Conservation (phyloP, 441 rosid genomes). For the Arabidopsis lyrata region DNA sequence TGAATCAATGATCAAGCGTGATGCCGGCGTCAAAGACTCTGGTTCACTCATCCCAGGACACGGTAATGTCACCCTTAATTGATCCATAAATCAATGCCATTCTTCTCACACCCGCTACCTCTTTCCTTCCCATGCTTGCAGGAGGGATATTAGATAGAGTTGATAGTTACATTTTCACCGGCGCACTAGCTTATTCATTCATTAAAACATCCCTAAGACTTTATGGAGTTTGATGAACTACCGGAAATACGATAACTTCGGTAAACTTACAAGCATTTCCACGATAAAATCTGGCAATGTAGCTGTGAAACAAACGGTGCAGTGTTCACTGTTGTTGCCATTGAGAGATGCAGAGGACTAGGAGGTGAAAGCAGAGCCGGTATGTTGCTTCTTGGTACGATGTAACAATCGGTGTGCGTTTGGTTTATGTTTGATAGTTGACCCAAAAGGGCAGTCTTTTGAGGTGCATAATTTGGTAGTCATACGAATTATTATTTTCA, state of each 20-base stretch:
- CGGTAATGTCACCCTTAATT: slow-evolving; percentile 52
- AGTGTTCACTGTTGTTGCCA: slow-evolving; percentile 10
- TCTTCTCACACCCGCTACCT: background rate
- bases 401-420: slow-evolving; percentile 27
- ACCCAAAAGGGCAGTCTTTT: slow-evolving; percentile 3
- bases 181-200: slow-evolving; percentile 87
- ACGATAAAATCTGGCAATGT: background rate
- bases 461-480: slow-evolving; percentile 16
- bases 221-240: slow-evolving; percentile 56
- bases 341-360: slow-evolving; percentile 3
- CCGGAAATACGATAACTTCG: slow-evolving; percentile 1
- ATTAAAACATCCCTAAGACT: slow-evolving; percentile 75
- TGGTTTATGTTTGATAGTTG: slow-evolving; percentile 29
- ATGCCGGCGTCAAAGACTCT: slow-evolving; percentile 97
- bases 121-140: slow-evolving; percentile 35
- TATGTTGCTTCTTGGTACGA: slow-evolving; percentile 20
- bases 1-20: slow-evolving; percentile 97
- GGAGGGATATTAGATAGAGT: slow-evolving; percentile 94
- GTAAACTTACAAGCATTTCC: slow-evolving; percentile 19
- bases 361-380: slow-evolving; percentile 30
- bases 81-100: background rate
- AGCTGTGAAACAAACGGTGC: slow-evolving; percentile 11
- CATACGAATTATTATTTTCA: background rate
- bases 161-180: slow-evolving; percentile 94
- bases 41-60: slow-evolving; percentile 98